Percentiles rank a stretch among this genome's conserved stretches.
Conservation (phyloP, 1,284 basidiomycete genomes). For the Schizophyllum commune region DNA sequence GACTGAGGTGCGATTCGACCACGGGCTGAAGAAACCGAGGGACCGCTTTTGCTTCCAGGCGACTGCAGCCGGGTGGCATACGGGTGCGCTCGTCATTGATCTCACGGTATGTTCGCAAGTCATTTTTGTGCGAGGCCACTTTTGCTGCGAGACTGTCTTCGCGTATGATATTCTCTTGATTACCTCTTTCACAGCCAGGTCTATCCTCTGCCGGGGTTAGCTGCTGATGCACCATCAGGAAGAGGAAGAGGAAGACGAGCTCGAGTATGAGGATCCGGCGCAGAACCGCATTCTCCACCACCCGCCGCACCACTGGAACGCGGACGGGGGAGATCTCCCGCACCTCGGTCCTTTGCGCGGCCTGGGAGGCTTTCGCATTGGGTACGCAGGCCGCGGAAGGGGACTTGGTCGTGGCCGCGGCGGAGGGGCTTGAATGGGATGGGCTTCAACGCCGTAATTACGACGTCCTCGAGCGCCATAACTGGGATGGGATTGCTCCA, state of each 20-base stretch:
- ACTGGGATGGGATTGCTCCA: too few relatives aligned
- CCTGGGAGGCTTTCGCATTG: slow-evolving; percentile 4
- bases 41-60: slow-evolving; percentile 71
- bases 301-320: not conserved
- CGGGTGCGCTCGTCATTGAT: slow-evolving; percentile 79
- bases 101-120: slow-evolving; percentile 40
- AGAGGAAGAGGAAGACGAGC: not conserved
- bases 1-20: slow-evolving; percentile 64
- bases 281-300: not conserved
- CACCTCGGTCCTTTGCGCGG: not conserved
- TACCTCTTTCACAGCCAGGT: too few relatives aligned
- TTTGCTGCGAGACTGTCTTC: too few relatives aligned
- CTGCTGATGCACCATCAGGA: too few relatives aligned
- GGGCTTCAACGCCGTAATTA: too few relatives aligned
- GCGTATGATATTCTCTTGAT: too few relatives aligned
- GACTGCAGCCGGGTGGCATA: slow-evolving; percentile 83
- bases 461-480: too few relatives aligned
- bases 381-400: slow-evolving; percentile 7
- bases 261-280: not conserved
- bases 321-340: not conserved
- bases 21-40: slow-evolving; percentile 32
- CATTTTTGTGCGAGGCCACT: too few relatives aligned
- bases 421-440: too few relatives aligned
- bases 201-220: too few relatives aligned
- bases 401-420: not conserved